Conservation (phyloP, 163 green algal species). For the Chloromonas sp. region DNA sequence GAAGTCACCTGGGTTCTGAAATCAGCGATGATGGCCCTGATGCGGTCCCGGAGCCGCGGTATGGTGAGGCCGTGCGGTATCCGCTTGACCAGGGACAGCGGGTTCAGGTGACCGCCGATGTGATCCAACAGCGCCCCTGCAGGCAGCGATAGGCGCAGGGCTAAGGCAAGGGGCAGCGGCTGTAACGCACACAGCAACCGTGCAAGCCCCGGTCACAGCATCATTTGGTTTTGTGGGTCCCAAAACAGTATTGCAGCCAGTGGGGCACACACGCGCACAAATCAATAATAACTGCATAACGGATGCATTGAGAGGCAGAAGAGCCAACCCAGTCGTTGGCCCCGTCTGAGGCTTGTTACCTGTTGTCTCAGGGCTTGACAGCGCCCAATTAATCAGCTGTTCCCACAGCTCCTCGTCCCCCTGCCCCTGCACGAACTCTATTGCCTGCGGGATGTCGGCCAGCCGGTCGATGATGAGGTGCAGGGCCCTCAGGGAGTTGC, state of each 20-base stretch:
- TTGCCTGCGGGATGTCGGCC: conserved; percentile 74
- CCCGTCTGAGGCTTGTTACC: conserved; percentile 25
- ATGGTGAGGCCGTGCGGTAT: conserved; percentile 79
- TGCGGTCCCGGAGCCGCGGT: conserved; percentile 61
- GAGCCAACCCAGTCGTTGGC: too few species aligned
- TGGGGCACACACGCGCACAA: too few species aligned
- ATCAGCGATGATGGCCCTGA: conserved; percentile 81
- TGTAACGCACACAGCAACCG: too few species aligned
- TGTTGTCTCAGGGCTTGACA: conserved; percentile 51
- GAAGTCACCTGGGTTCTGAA: conserved; percentile 41
- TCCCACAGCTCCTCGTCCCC: conserved; percentile 86
- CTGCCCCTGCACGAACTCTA: conserved; percentile 83
- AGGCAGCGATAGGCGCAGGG: not conserved
- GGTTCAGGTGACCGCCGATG: conserved; percentile 81
- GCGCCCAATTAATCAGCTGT: conserved; percentile 73
- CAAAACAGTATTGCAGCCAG: too few species aligned
- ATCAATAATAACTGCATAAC: too few species aligned
- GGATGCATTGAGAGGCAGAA: too few species aligned
- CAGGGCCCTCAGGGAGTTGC: conserved; percentile 67
- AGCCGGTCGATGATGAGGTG: conserved; percentile 81
- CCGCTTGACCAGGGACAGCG: conserved; percentile 70
- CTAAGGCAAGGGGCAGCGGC: not conserved
- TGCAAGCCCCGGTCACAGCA: too few species aligned
- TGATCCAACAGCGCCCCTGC: conserved; percentile 83
- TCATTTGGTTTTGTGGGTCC: too few species aligned